Evolutionary conservation across 176 grass and related monocot species (phyloP).

Genomic region (Raddia guianensis): DNA sequence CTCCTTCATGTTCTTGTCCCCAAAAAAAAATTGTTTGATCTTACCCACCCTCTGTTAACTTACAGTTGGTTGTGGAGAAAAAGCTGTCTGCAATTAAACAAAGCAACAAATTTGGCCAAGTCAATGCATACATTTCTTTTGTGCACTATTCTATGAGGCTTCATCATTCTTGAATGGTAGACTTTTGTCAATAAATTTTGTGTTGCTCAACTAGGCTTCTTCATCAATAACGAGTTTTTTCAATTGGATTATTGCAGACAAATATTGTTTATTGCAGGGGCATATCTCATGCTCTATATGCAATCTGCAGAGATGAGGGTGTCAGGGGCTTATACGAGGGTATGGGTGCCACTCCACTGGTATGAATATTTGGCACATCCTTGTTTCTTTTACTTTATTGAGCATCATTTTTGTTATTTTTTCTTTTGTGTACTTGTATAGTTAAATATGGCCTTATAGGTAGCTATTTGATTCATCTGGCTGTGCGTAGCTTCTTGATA

Average conservation of each 20-base stretch:
- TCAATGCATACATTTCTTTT: not conserved
- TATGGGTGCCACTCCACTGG: constrained; percentile 88
- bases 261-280: constrained; percentile 89
- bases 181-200: not conserved
- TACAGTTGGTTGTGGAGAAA: not conserved
- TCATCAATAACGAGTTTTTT: not conserved
- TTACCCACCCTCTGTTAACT: not conserved
- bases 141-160: no score
- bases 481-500: no score
- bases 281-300: constrained; percentile 83
- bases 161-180: not conserved
- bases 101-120: not conserved
- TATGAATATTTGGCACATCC: constrained; percentile 39
- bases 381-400: constrained; percentile 15
- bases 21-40: not conserved
- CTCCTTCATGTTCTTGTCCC: no score
- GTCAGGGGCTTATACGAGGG: constrained; percentile 83
- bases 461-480: no score
- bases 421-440: no score
- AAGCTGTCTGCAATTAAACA: not conserved
- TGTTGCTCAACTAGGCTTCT: constrained; percentile 28
- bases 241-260: constrained; percentile 63
- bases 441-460: no score
- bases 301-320: constrained; percentile 94
- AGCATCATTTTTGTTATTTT: not conserved